Percentiles rank a stretch among this genome's conserved stretches.
Evolutionary conservation across 495 filamentous ascomycete genomes (phyloP).

Genomic region (Xylaria telfairii): DNA sequence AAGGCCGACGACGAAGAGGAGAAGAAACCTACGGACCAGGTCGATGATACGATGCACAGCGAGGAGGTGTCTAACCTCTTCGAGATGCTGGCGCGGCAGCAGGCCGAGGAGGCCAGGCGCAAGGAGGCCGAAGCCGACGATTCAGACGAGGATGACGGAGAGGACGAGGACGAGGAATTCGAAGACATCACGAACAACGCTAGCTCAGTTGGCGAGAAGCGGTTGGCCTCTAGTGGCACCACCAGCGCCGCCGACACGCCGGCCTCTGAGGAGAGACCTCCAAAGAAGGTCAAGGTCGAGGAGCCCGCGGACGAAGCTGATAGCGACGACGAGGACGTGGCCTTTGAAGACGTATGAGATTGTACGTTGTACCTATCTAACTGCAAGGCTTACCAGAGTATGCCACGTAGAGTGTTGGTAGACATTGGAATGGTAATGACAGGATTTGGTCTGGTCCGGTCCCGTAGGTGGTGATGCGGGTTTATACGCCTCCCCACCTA

Average conservation of each 20-base stretch:
- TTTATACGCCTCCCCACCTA: neutral
- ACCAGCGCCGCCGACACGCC: slow-evolving; percentile 44
- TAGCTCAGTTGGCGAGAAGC: slow-evolving; percentile 36
- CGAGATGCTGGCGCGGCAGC: slow-evolving; percentile 57
- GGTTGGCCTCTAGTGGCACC: slow-evolving; percentile 39
- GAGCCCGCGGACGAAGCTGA: slow-evolving; percentile 49
- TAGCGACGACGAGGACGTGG: slow-evolving; percentile 65
- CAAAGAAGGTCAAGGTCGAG: slow-evolving; percentile 64
- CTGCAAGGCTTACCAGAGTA: neutral
- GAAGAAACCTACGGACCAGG: slow-evolving; percentile 33
- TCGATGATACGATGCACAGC: slow-evolving; percentile 48
- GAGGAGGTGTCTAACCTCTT: slow-evolving; percentile 61
- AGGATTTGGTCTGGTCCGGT: neutral
- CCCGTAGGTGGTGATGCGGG: neutral
- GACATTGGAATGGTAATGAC: neutral
- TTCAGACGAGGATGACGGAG: slow-evolving; percentile 54
- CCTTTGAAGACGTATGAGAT: slow-evolving; percentile 66
- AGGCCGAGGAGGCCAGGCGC: slow-evolving; percentile 53
- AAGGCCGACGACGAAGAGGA: slow-evolving; percentile 63
- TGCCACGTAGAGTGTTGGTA: neutral
- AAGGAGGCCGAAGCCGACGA: slow-evolving; percentile 56
- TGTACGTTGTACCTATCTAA: neutral
- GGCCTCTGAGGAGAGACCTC: slow-evolving; percentile 50
- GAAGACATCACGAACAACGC: slow-evolving; percentile 39
- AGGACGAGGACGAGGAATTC: slow-evolving; percentile 48